Percentiles rank a stretch among this genome's conserved stretches.
Conservation (phyloP, 176 grass and related monocot genomes). For the Carex cristatella region DNA sequence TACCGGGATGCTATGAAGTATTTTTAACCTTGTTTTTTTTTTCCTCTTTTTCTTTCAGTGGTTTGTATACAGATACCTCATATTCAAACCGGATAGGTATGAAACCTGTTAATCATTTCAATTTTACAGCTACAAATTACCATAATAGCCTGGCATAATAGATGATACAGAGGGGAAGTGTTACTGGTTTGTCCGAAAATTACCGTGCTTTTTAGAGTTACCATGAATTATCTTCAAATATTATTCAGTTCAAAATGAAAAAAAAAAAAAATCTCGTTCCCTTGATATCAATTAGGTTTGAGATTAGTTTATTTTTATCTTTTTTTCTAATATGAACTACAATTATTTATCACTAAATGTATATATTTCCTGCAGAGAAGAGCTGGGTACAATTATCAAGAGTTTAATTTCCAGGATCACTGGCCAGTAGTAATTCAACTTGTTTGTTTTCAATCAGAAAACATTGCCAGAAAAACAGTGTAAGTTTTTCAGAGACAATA, state of each 20-base stretch:
- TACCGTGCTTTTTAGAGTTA: not conserved
- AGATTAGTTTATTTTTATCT: not conserved
- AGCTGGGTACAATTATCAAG: slow-evolving; percentile 53
- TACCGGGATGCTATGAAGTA: not conserved
- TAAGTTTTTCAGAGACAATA: not conserved
- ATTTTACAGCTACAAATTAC: not conserved
- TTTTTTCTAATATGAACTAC: not conserved
- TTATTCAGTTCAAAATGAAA: not conserved
- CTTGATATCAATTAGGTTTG: not conserved
- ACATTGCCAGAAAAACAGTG: not conserved
- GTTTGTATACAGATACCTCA: slow-evolving; percentile 90
- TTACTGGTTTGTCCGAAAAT: not conserved
- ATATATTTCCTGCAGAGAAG: slow-evolving; percentile 55
- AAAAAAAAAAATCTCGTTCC: too few relatives aligned
- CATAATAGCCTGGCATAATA: not conserved
- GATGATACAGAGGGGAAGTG: not conserved
- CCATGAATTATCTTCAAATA: not conserved
- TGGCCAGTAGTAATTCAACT: slow-evolving; percentile 36
- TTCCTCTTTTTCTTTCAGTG: slow-evolving; percentile 41
- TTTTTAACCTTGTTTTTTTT: not conserved
- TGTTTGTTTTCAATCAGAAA: not conserved
- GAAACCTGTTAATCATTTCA: not conserved
- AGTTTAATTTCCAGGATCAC: slow-evolving; percentile 43
- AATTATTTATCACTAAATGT: not conserved
- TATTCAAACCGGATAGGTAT: slow-evolving; percentile 85